These are phyloP conservation scores for Bruguiera sexangula DNA, from an alignment of 345 rosid genomes.

Conservation along the genomic window DNA sequence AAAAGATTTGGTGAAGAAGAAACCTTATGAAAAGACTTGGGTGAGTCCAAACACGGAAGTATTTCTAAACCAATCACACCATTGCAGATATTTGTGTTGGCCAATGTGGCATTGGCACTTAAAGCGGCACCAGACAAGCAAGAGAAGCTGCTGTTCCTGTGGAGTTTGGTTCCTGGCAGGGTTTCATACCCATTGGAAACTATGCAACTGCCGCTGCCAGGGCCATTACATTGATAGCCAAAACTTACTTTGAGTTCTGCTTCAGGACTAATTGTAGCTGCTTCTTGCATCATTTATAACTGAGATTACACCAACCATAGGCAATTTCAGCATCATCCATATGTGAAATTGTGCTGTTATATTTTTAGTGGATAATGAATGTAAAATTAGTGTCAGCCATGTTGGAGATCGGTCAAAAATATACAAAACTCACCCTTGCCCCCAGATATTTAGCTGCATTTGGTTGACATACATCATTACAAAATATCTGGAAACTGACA, in stretches of 20 bases:
- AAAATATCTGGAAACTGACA: neutral
- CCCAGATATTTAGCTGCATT: neutral
- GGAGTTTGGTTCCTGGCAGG: conserved; percentile 39
- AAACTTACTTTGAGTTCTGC: conserved; percentile 85
- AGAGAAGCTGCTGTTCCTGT: conserved; percentile 71
- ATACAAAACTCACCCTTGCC: neutral
- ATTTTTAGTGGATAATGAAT: neutral
- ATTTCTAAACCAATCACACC: conserved; percentile 86
- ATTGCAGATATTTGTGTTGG: conserved; percentile 88
- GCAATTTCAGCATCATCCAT: conserved; percentile 3
- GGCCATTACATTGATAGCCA: conserved; percentile 74
- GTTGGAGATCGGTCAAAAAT: neutral
- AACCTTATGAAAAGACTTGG: conserved; percentile 72
- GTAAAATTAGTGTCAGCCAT: neutral
- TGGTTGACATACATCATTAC: neutral
- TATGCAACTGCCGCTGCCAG: conserved; percentile 20
- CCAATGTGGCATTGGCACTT: conserved; percentile 94
- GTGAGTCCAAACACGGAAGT: conserved; percentile 82
- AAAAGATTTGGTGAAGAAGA: conserved; percentile 73
- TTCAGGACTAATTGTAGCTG: conserved; percentile 38
- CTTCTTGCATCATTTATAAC: conserved; percentile 41
- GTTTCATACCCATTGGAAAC: conserved; percentile 31
- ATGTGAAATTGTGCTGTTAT: neutral
- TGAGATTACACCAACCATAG: conserved; percentile 24
- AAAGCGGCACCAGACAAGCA: conserved; percentile 96